Conservation (phyloP, 495 filamentous ascomycete genomes). For the Chaetomium tenue region DNA sequence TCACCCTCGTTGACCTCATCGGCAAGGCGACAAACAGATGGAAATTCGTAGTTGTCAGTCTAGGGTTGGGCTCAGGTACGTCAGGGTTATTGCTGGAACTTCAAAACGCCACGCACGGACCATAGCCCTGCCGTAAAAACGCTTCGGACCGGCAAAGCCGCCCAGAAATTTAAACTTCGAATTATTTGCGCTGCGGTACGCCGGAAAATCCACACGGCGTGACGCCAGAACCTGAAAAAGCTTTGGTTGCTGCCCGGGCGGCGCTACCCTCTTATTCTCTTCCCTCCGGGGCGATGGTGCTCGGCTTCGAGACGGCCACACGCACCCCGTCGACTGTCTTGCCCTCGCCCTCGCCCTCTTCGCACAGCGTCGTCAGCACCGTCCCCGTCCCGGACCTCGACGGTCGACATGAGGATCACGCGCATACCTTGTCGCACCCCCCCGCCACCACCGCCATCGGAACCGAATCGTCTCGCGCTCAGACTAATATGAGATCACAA, state of each 20-base stretch:
- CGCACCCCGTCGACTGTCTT: conserved; percentile 15
- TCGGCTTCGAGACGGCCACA: conserved; percentile 33
- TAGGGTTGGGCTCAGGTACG: not conserved
- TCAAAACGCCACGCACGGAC: conserved; percentile 17
- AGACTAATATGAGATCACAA: conserved; percentile 43
- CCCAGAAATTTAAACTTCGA: conserved; percentile 30
- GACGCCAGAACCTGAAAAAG: conserved; percentile 12
- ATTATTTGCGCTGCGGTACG: conserved; percentile 20
- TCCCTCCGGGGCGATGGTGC: conserved; percentile 32
- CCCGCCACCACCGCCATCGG: conserved; percentile 20
- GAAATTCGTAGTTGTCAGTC: not conserved
- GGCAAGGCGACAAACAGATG: not conserved
- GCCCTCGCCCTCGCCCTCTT: conserved; percentile 19
- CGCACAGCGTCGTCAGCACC: not conserved
- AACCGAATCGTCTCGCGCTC: conserved; percentile 29
- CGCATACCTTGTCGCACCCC: conserved; percentile 34
- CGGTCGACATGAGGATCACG: conserved; percentile 41
- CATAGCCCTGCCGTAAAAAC: conserved; percentile 25
- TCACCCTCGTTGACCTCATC: not conserved
- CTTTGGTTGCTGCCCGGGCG: conserved; percentile 28
- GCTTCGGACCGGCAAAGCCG: conserved; percentile 8
- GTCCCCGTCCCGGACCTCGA: conserved; percentile 27
- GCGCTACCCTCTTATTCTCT: conserved; percentile 25
- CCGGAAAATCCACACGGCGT: conserved; percentile 9
- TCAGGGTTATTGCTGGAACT: conserved; percentile 3